Conservation (phyloP, 2,329 filamentous ascomycete genomes). For the Albophoma yamanashiensis region DNA sequence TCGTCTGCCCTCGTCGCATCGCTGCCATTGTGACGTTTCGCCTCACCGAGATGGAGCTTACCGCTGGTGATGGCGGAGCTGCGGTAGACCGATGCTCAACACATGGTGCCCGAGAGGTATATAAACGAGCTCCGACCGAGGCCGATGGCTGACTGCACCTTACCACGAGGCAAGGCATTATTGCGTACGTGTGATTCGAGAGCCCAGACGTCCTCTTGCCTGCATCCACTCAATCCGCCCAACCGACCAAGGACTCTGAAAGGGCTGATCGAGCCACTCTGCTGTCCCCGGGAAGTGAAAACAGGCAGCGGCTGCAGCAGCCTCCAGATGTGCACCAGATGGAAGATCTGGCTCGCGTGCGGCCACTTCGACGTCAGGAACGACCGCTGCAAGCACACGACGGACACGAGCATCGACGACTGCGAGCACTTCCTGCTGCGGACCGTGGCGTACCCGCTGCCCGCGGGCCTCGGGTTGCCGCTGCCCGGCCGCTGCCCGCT, state of each 20-base stretch:
- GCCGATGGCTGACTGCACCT: background rate
- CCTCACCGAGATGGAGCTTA: background rate
- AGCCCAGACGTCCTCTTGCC: background rate
- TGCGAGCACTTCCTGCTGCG: constrained; percentile 29
- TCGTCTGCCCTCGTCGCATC: background rate
- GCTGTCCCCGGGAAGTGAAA: background rate
- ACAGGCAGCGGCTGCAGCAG: background rate
- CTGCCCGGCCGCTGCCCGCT: constrained; percentile 6
- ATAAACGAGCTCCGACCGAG: background rate
- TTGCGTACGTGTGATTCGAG: background rate
- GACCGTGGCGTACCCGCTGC: constrained; percentile 32
- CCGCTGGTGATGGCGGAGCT: background rate
- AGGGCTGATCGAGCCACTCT: background rate
- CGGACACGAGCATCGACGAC: constrained; percentile 8
- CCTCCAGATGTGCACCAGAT: background rate
- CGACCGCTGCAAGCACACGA: constrained; percentile 11
- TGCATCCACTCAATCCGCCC: background rate
- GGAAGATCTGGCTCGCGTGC: constrained; percentile 16
- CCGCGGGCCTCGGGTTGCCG: no score
- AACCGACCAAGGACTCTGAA: no score
- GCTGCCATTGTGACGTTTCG: background rate
- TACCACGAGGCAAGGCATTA: background rate
- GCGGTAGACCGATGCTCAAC: background rate
- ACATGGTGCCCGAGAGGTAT: background rate
- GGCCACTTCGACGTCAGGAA: constrained; percentile 36